phyloP scores from a whole-genome alignment of 2,329 filamentous ascomycete genomes.

The Apiospora sp. region DNA sequence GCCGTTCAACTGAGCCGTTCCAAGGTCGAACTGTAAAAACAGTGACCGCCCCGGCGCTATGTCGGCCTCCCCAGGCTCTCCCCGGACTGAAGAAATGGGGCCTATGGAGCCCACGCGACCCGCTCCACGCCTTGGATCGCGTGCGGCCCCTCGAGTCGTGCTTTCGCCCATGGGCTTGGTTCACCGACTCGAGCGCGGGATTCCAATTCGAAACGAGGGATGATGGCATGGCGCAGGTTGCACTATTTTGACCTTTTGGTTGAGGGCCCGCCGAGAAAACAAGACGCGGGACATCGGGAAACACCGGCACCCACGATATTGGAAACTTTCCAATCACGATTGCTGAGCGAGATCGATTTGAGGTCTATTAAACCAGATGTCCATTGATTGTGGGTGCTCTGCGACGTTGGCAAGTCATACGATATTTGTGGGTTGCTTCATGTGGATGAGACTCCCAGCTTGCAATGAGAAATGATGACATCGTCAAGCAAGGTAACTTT shows the following conservation, averaged over 20 bases:
- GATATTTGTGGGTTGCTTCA: slow-evolving; percentile 11
- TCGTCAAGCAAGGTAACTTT: neutral
- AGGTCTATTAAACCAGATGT: neutral
- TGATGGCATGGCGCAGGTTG: neutral
- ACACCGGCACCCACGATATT: neutral
- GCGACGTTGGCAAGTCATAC: neutral
- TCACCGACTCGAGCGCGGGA: neutral
- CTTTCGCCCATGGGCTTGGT: neutral
- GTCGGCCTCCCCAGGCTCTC: slow-evolving; percentile 9
- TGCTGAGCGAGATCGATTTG: neutral
- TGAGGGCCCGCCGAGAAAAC: neutral
- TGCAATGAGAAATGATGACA: neutral
- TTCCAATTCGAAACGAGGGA: neutral
- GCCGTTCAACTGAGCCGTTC: neutral
- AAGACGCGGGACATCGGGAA: neutral
- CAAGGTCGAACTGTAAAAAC: slow-evolving; percentile 1
- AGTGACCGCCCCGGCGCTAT: neutral
- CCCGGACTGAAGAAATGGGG: slow-evolving; percentile 3
- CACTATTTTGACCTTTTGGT: neutral
- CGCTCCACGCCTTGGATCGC: slow-evolving; percentile 10
- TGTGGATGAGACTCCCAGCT: neutral
- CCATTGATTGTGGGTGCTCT: neutral
- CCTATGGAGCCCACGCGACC: slow-evolving; percentile 14
- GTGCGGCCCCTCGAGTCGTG: slow-evolving; percentile 2
- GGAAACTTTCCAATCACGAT: neutral